Evolutionary conservation across 345 rosid genomes (phyloP).

Genomic region (Salix brachista): DNA sequence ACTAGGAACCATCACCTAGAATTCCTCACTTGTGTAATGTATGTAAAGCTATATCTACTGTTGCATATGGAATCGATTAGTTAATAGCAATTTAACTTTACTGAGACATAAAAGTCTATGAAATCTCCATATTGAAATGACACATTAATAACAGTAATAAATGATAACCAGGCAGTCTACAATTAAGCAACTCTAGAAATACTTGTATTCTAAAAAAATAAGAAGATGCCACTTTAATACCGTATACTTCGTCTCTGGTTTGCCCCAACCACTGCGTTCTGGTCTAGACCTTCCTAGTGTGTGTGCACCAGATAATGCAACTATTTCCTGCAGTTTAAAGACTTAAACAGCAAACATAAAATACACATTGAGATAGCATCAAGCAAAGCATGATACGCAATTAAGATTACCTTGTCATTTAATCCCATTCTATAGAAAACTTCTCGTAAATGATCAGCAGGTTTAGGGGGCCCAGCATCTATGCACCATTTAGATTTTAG

Average conservation of each 20-base stretch:
- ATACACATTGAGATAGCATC: background rate
- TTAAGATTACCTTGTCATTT: conserved; percentile 59
- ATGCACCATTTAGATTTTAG: conserved; percentile 13
- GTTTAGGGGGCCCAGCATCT: conserved; percentile 92
- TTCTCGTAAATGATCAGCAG: conserved; percentile 75
- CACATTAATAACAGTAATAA: background rate
- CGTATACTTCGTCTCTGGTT: conserved; percentile 93
- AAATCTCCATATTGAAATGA: background rate
- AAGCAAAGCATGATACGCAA: background rate
- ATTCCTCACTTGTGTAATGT: background rate
- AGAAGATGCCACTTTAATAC: conserved; percentile 32
- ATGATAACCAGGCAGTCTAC: background rate
- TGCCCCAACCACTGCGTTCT: conserved; percentile 96
- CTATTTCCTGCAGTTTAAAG: conserved; percentile 63
- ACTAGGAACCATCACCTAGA: background rate
- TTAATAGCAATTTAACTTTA: background rate
- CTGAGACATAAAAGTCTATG: background rate
- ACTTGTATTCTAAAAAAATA: background rate
- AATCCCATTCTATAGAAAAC: conserved; percentile 95
- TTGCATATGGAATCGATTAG: background rate
- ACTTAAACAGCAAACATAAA: conserved; percentile 3
- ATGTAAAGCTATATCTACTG: background rate
- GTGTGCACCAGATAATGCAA: conserved; percentile 94
- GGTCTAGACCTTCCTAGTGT: conserved; percentile 93
- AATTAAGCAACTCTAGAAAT: background rate